Evolutionary conservation across 768 basidiomycete genomes (phyloP), one percentile per base, ranked within the genome.

Genomic region (Boletus tylopilopsis): DNA sequence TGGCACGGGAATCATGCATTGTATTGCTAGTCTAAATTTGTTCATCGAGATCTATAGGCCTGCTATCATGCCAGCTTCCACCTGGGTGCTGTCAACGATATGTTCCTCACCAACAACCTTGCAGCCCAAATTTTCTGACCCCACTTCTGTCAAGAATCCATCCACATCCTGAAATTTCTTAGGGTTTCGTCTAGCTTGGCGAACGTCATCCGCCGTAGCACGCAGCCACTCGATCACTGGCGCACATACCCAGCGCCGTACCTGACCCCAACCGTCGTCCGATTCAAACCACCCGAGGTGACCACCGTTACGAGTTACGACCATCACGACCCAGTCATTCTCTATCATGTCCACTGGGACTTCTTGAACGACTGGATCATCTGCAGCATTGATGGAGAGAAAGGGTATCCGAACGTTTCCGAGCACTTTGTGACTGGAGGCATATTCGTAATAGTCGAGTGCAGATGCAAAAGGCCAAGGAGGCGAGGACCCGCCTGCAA

Each of bases 201-300:
- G 68, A 21, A 86, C 41, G 33, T 77, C 76, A 42, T 83, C 78
- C 23, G 76, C 80, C 24, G 77, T 71, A 33, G 83, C 73, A 48
- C 72, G 75, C 43, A 88, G 60, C 85, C 84, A 90, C 64, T 91
- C 83, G 9, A 89, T 63, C 6, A 87, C 82, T 8, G 87, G 88
- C 53, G 75, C 70, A n/a, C 73, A 80, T 42, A 85, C 73, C 87
- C 88, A 90, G 45, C 87, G 71, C 44, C 49, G 58, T 40, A 68
- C 63, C 53, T 56, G 57, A 47, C 66, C 53, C 57, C 64, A 69
- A 29, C 49, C 59, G 22, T 64, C 62, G 32, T 72, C 73, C 24
- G 73, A 66, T 67, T 87, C 78, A 57, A 90, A 90, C 89, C 89
- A 94, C 32, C 91, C 91, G 13, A 92, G 73, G 69, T 91, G 89